These are phyloP conservation scores for Cokeromyces recurvatus DNA, from an alignment of 371 early-diverging fungal genomes.

Conservation along the genomic window DNA sequence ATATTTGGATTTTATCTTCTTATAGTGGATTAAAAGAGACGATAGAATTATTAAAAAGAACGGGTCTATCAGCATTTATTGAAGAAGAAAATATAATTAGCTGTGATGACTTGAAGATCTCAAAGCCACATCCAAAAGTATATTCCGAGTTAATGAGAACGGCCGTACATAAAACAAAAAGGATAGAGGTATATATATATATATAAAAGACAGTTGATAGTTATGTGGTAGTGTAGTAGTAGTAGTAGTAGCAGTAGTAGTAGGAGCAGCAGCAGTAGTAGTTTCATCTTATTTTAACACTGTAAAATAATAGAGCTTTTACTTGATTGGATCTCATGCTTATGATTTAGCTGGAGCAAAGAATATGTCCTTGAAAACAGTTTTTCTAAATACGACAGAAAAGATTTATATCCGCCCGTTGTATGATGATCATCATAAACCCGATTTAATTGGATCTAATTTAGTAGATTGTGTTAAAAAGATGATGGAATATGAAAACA, in stretches of 20 bases:
- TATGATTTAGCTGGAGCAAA: slow-evolving; percentile 40
- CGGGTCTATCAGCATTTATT: not conserved
- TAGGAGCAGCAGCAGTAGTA: not conserved
- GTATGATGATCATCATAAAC: slow-evolving; percentile 19
- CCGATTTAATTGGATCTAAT: slow-evolving; percentile 21
- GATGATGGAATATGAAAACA: slow-evolving; percentile 22
- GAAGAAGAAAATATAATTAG: slow-evolving; percentile 16
- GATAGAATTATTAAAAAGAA: slow-evolving; percentile 4
- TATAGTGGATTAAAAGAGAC: slow-evolving; percentile 16
- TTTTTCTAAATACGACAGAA: slow-evolving; percentile 26
- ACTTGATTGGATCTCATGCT: slow-evolving; percentile 29
- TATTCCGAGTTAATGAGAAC: slow-evolving; percentile 38
- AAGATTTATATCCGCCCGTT: slow-evolving; percentile 19
- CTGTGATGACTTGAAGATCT: slow-evolving; percentile 31
- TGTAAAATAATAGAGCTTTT: slow-evolving; percentile 25
- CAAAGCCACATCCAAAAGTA: slow-evolving; percentile 42
- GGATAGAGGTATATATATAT: slow-evolving; percentile 29
- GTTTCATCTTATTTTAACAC: not conserved
- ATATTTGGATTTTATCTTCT: slow-evolving; percentile 30
- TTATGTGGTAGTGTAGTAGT: too few species aligned
- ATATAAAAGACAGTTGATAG: not conserved
- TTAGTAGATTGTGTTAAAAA: slow-evolving; percentile 22
- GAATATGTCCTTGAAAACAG: slow-evolving; percentile 28
- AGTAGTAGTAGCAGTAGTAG: too few species aligned
- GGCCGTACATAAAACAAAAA: slow-evolving; percentile 26